Evolutionary conservation across 2,329 filamentous ascomycete genomes (phyloP).

Genomic region (Colletotrichum chrysophilum): DNA sequence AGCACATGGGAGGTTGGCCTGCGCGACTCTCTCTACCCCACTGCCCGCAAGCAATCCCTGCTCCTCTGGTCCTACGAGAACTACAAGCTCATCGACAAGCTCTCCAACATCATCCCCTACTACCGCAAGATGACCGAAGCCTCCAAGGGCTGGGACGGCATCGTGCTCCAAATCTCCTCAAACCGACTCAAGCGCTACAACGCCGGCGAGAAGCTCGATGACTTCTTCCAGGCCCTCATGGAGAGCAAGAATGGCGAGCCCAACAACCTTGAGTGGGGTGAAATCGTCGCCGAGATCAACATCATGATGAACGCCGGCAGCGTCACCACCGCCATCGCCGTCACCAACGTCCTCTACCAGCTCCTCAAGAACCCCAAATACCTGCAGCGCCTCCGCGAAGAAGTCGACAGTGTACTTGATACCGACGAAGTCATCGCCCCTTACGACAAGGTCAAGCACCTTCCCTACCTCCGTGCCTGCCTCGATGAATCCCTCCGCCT

Average conservation of each 20-base stretch:
- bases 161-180: slow-evolving; percentile 34
- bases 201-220: slow-evolving; percentile 59
- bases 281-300: slow-evolving; percentile 60
- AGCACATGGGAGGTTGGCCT: slow-evolving; percentile 48
- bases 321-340: slow-evolving; percentile 53
- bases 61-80: slow-evolving; percentile 56
- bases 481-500: slow-evolving; percentile 55
- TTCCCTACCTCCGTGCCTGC: slow-evolving; percentile 57
- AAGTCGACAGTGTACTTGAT: slow-evolving; percentile 50
- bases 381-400: slow-evolving; percentile 44
- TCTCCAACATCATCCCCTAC: slow-evolving; percentile 51
- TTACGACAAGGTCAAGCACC: slow-evolving; percentile 54
- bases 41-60: slow-evolving; percentile 52
- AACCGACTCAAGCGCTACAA: slow-evolving; percentile 42
- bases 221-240: slow-evolving; percentile 1
- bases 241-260: slow-evolving; percentile 35
- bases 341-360: slow-evolving; percentile 58
- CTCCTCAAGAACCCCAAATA: slow-evolving; percentile 51
- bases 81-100: slow-evolving; percentile 51
- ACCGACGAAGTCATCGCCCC: slow-evolving; percentile 47
- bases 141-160: slow-evolving; percentile 49
- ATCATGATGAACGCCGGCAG: slow-evolving; percentile 59
- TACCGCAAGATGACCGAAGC: slow-evolving; percentile 44
- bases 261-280: slow-evolving; percentile 57
- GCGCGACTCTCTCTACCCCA: slow-evolving; percentile 56